These are phyloP conservation scores for Ceratobasidium sp. DNA, from an alignment of 1,284 basidiomycete genomes.

Conservation along the genomic window DNA sequence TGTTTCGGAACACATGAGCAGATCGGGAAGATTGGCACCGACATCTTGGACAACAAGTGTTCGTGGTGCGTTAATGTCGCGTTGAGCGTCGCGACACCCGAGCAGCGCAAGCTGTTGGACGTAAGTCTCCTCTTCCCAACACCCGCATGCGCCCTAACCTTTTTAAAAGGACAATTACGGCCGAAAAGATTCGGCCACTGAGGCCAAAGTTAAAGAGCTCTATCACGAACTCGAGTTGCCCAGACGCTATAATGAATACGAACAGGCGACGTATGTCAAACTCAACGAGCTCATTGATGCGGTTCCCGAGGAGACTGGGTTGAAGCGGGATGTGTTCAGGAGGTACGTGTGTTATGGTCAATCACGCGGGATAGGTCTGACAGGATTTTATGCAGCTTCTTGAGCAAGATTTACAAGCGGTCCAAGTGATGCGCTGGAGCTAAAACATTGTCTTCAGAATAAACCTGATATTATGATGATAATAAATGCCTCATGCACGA, in stretches of 20 bases:
- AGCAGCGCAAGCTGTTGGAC: constrained; percentile 66
- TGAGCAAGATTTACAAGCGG: constrained; percentile 91
- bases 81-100: constrained; percentile 67
- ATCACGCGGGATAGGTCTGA: not conserved
- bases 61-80: constrained; percentile 97
- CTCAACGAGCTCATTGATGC: constrained; percentile 74
- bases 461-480: not conserved
- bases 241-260: constrained; percentile 78
- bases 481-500: not conserved
- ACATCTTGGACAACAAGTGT: constrained; percentile 99
- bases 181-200: constrained; percentile 73
- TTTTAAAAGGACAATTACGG: constrained; percentile 83
- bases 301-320: constrained; percentile 70
- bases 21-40: constrained; percentile 97
- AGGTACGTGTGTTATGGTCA: constrained; percentile 49
- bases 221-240: constrained; percentile 80
- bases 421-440: constrained; percentile 66
- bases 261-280: constrained; percentile 76
- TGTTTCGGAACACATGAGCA: constrained; percentile 90
- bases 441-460: not conserved
- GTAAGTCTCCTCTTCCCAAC: constrained; percentile 51
- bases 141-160: not conserved
- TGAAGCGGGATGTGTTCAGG: constrained; percentile 85
- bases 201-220: constrained; percentile 80
- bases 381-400: constrained; percentile 62